Base-by-base conservation (phyloP, 1,284 basidiomycete genomes). In the Puccinia novopanici region DNA sequence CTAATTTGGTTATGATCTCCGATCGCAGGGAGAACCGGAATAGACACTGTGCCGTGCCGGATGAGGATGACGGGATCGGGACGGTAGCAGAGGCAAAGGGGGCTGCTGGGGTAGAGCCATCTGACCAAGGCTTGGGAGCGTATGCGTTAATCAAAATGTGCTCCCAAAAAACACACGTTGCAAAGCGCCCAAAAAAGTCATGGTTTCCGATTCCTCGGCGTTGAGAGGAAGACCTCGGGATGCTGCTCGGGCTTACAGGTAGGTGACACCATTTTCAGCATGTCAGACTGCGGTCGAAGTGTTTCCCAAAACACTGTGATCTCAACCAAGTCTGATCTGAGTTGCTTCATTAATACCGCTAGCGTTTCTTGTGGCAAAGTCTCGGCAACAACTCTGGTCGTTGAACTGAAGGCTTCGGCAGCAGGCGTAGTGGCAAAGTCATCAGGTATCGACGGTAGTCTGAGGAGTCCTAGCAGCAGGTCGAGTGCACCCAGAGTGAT, bases 311-410 rank as follows among this genome's bases (percentile, higher is more conserved):
- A 91, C 22, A 89, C 87, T 79, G 88, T 88, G 0, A 92, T 92
- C 75, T 91, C 89, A 24, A 88, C 88, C 67, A 98, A 87, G 5
- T 92, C 92, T 50, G 88, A 87, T 81, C 90, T 90, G 30, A 96
- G 91, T 22, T 93, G 89, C 71, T 89, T 88, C 15, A 93, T 88
- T 71, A 98, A 88, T 81, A 91, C 90, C 30, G 88, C 87, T 55
- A 97, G 87, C 2, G 94, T 92, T 82, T 92, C 91, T 81, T 88
- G 89, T 0, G 93, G 91, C 59, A 92, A 90, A 63, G 92, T 91
- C 85, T 98, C 95, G 10, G 92, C 91, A 89, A 98, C 91, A 9
- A 91, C 91, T 10, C 94, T 90, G 85, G 98, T 90, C 73, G 98
- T 90, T 84, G 93, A 91, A 91, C n/a, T n/a, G n/a, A n/a, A n/a